These are phyloP conservation scores for Backusella tuberculispora DNA, from an alignment of 192 early-diverging fungal species.

Conservation along the genomic window DNA sequence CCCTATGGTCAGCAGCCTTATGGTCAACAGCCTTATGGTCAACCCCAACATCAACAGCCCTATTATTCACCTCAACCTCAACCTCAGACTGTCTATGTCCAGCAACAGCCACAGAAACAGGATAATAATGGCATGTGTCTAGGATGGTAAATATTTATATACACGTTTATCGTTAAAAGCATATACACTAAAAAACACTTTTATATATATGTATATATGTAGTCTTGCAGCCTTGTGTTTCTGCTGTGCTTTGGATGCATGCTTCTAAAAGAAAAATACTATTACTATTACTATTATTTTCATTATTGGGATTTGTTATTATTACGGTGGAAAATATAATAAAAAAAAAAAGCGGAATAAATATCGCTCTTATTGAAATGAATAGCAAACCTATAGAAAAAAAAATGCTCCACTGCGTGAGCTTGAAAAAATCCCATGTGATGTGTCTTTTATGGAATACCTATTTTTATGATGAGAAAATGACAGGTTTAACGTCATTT, in stretches of 20 bases:
- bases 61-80: constrained; percentile 26
- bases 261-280: background rate
- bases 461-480: background rate
- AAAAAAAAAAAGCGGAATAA: too few relatives aligned
- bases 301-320: too few relatives aligned
- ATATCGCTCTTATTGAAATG: too few relatives aligned
- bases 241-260: constrained; percentile 28
- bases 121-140: constrained; percentile 24
- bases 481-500: too few relatives aligned
- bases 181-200: background rate
- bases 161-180: too few relatives aligned
- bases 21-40: constrained; percentile 11
- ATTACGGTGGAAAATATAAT: background rate
- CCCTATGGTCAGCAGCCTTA: constrained; percentile 25
- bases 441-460: background rate
- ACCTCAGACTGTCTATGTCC: constrained; percentile 35
- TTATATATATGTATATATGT: background rate
- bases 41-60: constrained; percentile 21
- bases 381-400: background rate
- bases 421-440: background rate
- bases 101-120: constrained; percentile 20
- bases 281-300: background rate
- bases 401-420: background rate
- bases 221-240: constrained; percentile 27
- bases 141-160: constrained; percentile 29